Base-by-base conservation (phyloP, 495 filamentous ascomycete species). In the Penicillium nucicola region DNA sequence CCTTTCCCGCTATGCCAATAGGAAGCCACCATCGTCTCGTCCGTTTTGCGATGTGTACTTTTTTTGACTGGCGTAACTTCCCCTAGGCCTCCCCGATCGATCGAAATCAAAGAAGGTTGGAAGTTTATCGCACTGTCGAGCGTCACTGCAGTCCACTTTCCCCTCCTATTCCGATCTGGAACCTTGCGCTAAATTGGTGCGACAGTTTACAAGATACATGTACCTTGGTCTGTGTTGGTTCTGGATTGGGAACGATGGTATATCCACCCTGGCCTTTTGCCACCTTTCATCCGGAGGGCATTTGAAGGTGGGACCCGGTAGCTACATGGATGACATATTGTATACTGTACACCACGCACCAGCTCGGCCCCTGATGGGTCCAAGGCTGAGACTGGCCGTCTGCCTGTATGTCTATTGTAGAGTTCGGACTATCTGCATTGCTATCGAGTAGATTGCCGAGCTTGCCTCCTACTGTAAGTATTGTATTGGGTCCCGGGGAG, bases 31-130 rank as follows among this genome's bases (percentile, higher is more conserved):
- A 36, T 32, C 18, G 44, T 43, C 35, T 50, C 55, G 39, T 41
- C 17, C 44, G 8, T 18, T 55, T 54, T 60, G 37, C 40, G 50
- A 57, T 53, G 34, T 58, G 35, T 55, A 48, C 35, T 42, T 42
- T 42, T 42, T 48, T 23, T 23, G 32, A 28, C 33, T 37, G 17
- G 37, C 40, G 52, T 61, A 64, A 56, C 47, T 61, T 61, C 55
- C 45, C 52, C 53, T 22, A 10, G 33, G 36, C 30, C 33, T 15
- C 47, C 46, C 57, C 55, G 58, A 61, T 64, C 61, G 61, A 61
- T 56, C 50, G 54, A 51, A 50, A 33, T 33, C 34, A 48, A 22
- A 15, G 22, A 40, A 41, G 28, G 37, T 41, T 57, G 23, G 41
- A 61, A 58, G 44, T 58, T 45, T 45, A 61, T 57, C 48, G 57